phyloP scores from a whole-genome alignment of 2,329 filamentous ascomycete species.

The Pestalotiopsis fici region DNA sequence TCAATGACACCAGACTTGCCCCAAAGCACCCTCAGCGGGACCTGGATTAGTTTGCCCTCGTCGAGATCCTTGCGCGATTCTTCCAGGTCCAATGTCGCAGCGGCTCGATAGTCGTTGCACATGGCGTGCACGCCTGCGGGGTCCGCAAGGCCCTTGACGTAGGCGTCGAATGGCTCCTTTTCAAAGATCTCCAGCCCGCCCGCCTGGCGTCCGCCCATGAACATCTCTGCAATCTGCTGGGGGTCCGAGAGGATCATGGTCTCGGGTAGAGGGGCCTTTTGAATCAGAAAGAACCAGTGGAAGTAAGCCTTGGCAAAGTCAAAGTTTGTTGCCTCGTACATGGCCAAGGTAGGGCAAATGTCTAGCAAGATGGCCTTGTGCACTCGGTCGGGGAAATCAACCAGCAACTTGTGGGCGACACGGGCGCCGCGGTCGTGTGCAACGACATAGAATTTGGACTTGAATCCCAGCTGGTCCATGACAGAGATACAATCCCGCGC shows the following conservation, averaged over 20 bases:
- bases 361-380: constrained; percentile 47
- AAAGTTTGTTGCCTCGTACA: constrained; percentile 46
- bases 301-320: constrained; percentile 52
- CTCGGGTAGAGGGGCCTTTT: constrained; percentile 51
- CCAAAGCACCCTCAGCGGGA: constrained; percentile 52
- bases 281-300: constrained; percentile 62
- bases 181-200: constrained; percentile 36
- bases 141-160: constrained; percentile 42
- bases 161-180: constrained; percentile 36
- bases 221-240: constrained; percentile 40
- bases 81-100: constrained; percentile 52
- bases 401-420: constrained; percentile 54
- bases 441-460: constrained; percentile 45
- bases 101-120: constrained; percentile 59
- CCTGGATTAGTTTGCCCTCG: constrained; percentile 41
- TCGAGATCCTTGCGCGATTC: constrained; percentile 46
- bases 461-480: constrained; percentile 43
- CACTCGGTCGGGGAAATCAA: constrained; percentile 44
- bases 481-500: constrained; percentile 45
- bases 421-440: constrained; percentile 60
- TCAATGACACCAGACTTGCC: constrained; percentile 49
- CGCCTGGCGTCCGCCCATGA: constrained; percentile 39
- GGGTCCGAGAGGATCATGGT: constrained; percentile 41
- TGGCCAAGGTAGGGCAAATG: constrained; percentile 55
- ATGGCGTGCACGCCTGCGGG: constrained; percentile 43